phyloP scores from a whole-genome alignment of 345 rosid genomes.

The Rubroshorea leprosula region DNA sequence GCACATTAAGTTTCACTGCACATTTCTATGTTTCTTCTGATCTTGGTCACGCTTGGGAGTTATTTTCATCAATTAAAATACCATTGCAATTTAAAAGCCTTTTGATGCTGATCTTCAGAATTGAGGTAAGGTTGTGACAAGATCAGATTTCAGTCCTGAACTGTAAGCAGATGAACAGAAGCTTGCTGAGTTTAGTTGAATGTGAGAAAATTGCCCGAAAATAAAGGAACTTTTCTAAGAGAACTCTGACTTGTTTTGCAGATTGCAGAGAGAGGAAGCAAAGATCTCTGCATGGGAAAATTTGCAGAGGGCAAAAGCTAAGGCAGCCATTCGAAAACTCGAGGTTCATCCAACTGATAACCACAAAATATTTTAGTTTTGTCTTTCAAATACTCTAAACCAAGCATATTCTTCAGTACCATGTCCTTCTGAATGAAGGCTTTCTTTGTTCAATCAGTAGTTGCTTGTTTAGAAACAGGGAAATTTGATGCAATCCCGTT shows the following conservation, averaged over 20 bases:
- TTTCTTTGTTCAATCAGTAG: not conserved
- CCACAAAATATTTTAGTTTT: not conserved
- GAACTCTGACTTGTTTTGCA: conserved; percentile 19
- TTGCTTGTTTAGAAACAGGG: not conserved
- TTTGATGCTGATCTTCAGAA: too few species aligned
- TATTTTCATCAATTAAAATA: too few species aligned
- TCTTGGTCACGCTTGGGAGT: too few species aligned
- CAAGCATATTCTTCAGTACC: too few species aligned
- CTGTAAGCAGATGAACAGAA: too few species aligned
- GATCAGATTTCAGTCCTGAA: too few species aligned
- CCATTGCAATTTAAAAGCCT: too few species aligned
- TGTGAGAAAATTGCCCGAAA: not conserved
- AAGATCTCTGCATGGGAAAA: conserved; percentile 96
- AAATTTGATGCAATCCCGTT: not conserved
- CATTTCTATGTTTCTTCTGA: not conserved
- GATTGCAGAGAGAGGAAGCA: conserved; percentile 83
- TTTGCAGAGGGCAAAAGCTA: conserved; percentile 95
- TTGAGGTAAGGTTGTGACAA: too few species aligned
- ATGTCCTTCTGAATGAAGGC: not conserved
- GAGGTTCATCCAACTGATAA: conserved; percentile 44
- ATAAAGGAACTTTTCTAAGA: not conserved
- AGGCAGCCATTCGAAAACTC: conserved; percentile 81
- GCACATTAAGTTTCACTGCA: not conserved
- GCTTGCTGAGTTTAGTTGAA: not conserved
- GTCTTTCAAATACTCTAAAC: too few species aligned